A percentile compares a stretch with the other conserved stretches of the same genome.
Conservation (phyloP, 768 basidiomycete genomes). For the Scleroderma bovista region DNA sequence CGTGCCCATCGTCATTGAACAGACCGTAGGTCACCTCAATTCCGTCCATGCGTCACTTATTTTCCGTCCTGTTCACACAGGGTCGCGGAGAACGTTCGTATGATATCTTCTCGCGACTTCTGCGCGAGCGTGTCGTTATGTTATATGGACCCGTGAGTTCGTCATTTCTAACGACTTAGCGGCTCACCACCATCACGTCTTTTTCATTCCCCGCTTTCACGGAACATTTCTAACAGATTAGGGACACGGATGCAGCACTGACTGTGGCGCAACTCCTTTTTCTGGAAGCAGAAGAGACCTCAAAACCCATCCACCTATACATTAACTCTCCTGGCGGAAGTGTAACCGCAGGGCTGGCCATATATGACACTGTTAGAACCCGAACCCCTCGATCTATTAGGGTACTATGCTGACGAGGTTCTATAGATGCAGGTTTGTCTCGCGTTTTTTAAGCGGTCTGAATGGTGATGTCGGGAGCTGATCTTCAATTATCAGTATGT, state of each 20-base stretch:
- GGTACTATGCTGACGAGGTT: constrained; percentile 12
- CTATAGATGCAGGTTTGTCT: constrained; percentile 64
- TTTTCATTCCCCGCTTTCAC: constrained; percentile 7
- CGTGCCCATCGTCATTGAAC: constrained; percentile 91
- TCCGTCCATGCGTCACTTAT: constrained; percentile 4
- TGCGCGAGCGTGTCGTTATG: constrained; percentile 94
- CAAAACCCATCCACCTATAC: constrained; percentile 92
- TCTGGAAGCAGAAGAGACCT: constrained; percentile 91
- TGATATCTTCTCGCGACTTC: constrained; percentile 91
- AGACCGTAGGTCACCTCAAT: constrained; percentile 54
- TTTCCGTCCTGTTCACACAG: constrained; percentile 29
- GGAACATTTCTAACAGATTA: constrained; percentile 50
- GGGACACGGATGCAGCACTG: constrained; percentile 83
- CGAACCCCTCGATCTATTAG: constrained; percentile 1
- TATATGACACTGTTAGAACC: constrained; percentile 86
- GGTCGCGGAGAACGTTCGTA: constrained; percentile 86
- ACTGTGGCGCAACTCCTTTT: constrained; percentile 91
- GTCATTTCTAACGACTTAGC: background rate
- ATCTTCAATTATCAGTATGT: constrained; percentile 59
- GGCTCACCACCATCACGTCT: background rate
- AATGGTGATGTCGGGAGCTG: constrained; percentile 7
- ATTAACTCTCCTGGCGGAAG: constrained; percentile 97
- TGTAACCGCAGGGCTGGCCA: constrained; percentile 92
- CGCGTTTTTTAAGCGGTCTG: constrained; percentile 1
- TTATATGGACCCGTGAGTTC: constrained; percentile 79